Conservation (phyloP, 2,329 filamentous ascomycete genomes). For the Aspergillus vadensis region DNA sequence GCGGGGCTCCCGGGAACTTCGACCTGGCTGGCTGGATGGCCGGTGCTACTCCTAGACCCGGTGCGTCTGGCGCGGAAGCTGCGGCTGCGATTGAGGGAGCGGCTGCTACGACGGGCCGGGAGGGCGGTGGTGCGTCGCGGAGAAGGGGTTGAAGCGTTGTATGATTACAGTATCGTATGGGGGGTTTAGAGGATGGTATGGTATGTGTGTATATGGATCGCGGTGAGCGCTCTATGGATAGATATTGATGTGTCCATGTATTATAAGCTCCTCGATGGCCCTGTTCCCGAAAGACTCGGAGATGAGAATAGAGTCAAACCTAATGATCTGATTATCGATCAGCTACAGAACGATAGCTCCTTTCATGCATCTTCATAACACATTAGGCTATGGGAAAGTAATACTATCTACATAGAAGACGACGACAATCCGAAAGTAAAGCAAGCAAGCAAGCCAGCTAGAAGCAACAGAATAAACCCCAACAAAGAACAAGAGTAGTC, state of each 20-base stretch:
- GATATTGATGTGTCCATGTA: too few relatives aligned
- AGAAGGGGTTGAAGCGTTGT: background rate
- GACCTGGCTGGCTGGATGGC: conserved; percentile 71
- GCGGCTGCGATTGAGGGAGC: conserved; percentile 31
- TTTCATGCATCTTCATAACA: background rate
- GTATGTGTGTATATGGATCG: too few relatives aligned
- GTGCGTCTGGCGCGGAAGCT: conserved; percentile 22
- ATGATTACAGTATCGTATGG: background rate
- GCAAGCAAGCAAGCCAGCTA: background rate
- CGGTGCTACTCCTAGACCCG: conserved; percentile 46
- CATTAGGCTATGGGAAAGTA: background rate
- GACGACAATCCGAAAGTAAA: background rate
- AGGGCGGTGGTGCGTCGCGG: conserved; percentile 30
- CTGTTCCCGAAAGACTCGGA: too few relatives aligned
- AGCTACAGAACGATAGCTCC: background rate
- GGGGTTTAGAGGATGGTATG: too few relatives aligned
- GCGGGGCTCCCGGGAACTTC: conserved; percentile 60
- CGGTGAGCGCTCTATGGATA: background rate
- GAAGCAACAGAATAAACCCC: conserved; percentile 2
- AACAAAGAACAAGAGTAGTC: background rate
- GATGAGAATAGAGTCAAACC: too few relatives aligned
- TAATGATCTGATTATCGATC: too few relatives aligned
- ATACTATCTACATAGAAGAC: background rate
- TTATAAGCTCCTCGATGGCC: too few relatives aligned
- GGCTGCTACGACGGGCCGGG: conserved; percentile 24